Evolutionary conservation across 176 grass and related monocot species (phyloP), one percentile per base, ranked within the genome.

Genomic region (Urochloa ruziziensis): DNA sequence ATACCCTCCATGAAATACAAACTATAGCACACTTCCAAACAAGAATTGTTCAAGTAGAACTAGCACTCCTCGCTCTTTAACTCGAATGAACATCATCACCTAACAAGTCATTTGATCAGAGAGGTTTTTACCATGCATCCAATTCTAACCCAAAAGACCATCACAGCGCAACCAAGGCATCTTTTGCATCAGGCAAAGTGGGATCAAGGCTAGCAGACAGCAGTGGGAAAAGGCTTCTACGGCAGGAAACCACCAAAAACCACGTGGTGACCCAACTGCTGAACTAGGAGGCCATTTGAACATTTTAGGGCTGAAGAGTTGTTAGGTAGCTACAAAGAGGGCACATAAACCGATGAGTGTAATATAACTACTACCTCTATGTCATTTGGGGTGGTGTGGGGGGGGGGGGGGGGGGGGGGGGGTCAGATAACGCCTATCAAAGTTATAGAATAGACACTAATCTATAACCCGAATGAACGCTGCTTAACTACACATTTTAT

Each of bases 61-160:
- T 14, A 18, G 13, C 24, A 62, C 30, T 37, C 5, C 17, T 49
- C 15, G 21, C 15, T 29, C 14, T 27, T 27, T 19, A 52, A 42
- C 39, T 19, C 19, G 27, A 24, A 33, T 1, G 34, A 68, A 12
- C 36, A 74, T 7, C n/a, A 36, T 12, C 39, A 21, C 43, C 21
- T 70, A 82, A 11, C 33, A 43, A 78, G 43, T 33, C 42, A 77
- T 83, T 64, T 42, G 4, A 79, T 88, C 56, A 57, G 37, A 61
- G 7, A 78, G 44, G 56, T 29, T 29, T 27, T 42, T 49, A 29
- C 1, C 46, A 58, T 19, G 28, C 52, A 77, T 6, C 49, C 28
- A 53, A 33, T 32, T 53, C 1, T 16, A 70, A 77, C 42, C 74
- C 43, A 86, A 70, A 11, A 80, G 11, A 37, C 2, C 39, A 61